Conservation (phyloP, 2,329 filamentous ascomycete species). For the Penicillium crustosum region DNA sequence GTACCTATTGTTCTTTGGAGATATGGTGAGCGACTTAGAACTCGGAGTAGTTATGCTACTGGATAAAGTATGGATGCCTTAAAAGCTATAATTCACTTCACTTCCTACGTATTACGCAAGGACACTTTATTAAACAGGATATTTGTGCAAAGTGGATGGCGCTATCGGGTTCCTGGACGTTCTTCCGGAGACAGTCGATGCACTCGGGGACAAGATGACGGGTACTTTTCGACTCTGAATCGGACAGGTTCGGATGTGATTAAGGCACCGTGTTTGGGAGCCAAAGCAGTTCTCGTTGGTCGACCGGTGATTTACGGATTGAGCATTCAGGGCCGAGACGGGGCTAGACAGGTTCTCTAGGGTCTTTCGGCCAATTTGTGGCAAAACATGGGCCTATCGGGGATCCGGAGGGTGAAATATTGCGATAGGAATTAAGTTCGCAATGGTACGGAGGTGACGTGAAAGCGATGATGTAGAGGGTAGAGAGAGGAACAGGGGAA, state of each 20-base stretch:
- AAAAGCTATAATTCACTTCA: not conserved
- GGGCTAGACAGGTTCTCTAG: slow-evolving; percentile 54
- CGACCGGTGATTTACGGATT: slow-evolving; percentile 61
- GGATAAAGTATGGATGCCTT: not conserved
- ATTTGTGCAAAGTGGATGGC: slow-evolving; percentile 42
- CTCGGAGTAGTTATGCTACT: not conserved
- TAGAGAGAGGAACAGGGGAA: slow-evolving; percentile 2
- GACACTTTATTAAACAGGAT: not conserved
- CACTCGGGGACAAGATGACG: slow-evolving; percentile 51
- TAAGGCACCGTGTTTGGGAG: slow-evolving; percentile 56
- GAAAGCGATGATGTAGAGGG: slow-evolving; percentile 34
- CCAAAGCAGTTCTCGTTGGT: slow-evolving; percentile 58
- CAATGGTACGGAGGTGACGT: slow-evolving; percentile 37
- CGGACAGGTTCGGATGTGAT: slow-evolving; percentile 52
- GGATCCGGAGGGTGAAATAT: slow-evolving; percentile 44
- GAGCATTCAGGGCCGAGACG: slow-evolving; percentile 55
- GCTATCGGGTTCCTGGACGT: slow-evolving; percentile 54
- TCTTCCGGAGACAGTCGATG: slow-evolving; percentile 61
- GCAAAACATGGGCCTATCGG: slow-evolving; percentile 56
- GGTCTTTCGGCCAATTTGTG: slow-evolving; percentile 56
- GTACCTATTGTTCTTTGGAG: slow-evolving; percentile 47
- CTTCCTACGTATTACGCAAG: not conserved
- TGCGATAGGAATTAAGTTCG: slow-evolving; percentile 36
- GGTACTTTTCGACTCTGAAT: slow-evolving; percentile 53
- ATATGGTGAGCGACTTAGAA: slow-evolving; percentile 32